Conservation (phyloP, 805 yeast species). For the Candida quercuum region DNA sequence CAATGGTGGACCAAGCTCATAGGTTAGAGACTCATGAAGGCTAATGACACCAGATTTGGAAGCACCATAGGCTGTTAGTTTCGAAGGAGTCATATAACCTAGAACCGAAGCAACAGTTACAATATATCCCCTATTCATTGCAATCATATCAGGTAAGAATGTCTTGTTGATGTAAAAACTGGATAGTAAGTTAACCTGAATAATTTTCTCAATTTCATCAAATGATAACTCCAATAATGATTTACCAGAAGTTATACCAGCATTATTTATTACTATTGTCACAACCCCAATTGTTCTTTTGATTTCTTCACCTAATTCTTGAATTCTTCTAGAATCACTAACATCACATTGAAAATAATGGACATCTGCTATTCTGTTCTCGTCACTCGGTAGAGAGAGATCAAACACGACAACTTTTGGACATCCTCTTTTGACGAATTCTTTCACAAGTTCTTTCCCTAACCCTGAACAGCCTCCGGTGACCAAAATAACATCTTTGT, state of each 20-base stretch:
- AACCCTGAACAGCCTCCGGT: constrained; percentile 87
- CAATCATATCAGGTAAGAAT: constrained; percentile 70
- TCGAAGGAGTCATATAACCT: constrained; percentile 82
- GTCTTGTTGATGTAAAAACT: constrained; percentile 64
- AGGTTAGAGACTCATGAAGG: constrained; percentile 73
- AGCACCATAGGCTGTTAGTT: constrained; percentile 78
- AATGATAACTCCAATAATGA: constrained; percentile 47
- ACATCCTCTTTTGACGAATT: constrained; percentile 38
- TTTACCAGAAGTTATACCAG: constrained; percentile 66
- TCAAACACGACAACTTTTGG: constrained; percentile 63
- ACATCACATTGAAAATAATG: constrained; percentile 69
- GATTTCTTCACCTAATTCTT: constrained; percentile 34
- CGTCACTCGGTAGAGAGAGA: constrained; percentile 29
- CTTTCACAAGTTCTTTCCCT: constrained; percentile 56
- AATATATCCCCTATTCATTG: constrained; percentile 59
- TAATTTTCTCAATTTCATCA: constrained; percentile 54
- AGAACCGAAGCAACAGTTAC: constrained; percentile 80
- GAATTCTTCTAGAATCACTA: constrained; percentile 42
- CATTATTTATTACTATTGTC: constrained; percentile 76
- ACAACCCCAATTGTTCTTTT: constrained; percentile 48
- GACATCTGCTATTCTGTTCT: constrained; percentile 33
- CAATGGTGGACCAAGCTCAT: constrained; percentile 52
- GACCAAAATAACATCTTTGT: constrained; percentile 57
- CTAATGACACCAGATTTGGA: constrained; percentile 84
- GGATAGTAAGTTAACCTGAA: constrained; percentile 66